Base-by-base conservation (phyloP, 2,329 filamentous ascomycete genomes). In the Sclerotinia trifoliorum region DNA sequence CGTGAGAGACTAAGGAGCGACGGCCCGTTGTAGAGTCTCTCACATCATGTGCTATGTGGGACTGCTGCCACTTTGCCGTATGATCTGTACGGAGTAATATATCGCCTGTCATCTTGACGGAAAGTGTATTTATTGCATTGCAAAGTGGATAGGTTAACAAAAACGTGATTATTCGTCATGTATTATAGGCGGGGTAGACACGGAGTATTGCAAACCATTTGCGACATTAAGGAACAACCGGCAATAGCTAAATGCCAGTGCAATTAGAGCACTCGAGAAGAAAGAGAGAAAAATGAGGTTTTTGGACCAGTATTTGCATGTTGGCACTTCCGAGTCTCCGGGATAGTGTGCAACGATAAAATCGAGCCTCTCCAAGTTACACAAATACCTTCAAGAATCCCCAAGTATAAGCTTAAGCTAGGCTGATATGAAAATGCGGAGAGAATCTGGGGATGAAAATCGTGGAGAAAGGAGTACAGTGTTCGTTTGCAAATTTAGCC, bases 31-130 rank as follows among this genome's bases (percentile, higher is more conserved):
- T 24, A 65, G 42, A 44, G 51, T 26, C 26, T 44, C 21, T 65
- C 32, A 21, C 32, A 68, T 65, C 61, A 65, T 68, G 66, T 68
- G 66, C 35, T 48, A 55, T 67, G 35, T 54, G 49, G n/a, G 39
- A 42, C 39, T 42, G n/a, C 42, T 46, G 57, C 19, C 48, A 67
- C 65, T 67, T 67, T 67, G 57, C 48, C 49, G 29, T 46, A 52
- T 61, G 46, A 52, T 26, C 26, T 63, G 24, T 29, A 35, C 35
- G 35, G 35, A 35, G 35, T 35, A 35, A 10, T 39, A 52, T 66
- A 44, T n/a, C 39, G 15, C 26, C 39, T 39, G 42, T 44, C 42
- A 35, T n/a, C 39, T 62, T 62, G 48, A 63, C 48, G 24, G n/a
- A 44, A 29, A 54, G 52, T 11, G 35, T 5, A 56, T 48, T 56